Evolutionary conservation across 441 rosid genomes (phyloP), one percentile per base, ranked within the genome.

Genomic region (Corymbia citriodora): DNA sequence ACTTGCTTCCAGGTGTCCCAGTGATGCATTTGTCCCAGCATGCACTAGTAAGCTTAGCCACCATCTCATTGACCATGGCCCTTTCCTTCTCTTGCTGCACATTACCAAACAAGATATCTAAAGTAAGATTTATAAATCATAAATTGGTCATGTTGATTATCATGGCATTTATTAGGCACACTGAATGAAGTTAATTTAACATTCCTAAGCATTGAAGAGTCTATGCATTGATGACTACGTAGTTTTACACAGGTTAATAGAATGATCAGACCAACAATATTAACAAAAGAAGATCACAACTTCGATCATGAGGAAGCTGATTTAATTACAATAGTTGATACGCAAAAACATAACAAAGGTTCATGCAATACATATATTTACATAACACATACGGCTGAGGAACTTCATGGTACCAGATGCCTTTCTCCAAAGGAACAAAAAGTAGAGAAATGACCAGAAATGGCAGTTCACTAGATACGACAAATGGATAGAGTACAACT

Each of bases 21-120:
- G 97, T 96, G 53, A 98, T 93, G 91, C 99, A 98, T 70, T 98
- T 98, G 93, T 98, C 99, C 99, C 99, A 98, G 91, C 99, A 98
- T 29, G 89, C 92, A 55, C 95, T 96, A 6, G 99, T 97, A 55
- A 97, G 94, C 94, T 96, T 96, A 29, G 97, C 94, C 90, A 98
- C 95, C 96, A 94, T 92, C 94, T 97, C 98, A 49, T 95, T 95
- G 54, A 95, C 94, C 98, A 95, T 95, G 5, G 99, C 99, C 85
- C 93, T 97, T 87, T 98, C 97, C 93, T 96, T 94, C 88, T 97
- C 99, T 96, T 97, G 96, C 99, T 97, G 95, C 92, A 93, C 6
- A 33, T 25, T 7, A 74, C 27, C 89, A 68, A 50, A 50, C 2
- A 16, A 45, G 15, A 16, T 87, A 21, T 54, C 3, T n/a, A 61